Evolutionary conservation across 768 basidiomycete species (phyloP).

Genomic region (Asterophora parasitica): DNA sequence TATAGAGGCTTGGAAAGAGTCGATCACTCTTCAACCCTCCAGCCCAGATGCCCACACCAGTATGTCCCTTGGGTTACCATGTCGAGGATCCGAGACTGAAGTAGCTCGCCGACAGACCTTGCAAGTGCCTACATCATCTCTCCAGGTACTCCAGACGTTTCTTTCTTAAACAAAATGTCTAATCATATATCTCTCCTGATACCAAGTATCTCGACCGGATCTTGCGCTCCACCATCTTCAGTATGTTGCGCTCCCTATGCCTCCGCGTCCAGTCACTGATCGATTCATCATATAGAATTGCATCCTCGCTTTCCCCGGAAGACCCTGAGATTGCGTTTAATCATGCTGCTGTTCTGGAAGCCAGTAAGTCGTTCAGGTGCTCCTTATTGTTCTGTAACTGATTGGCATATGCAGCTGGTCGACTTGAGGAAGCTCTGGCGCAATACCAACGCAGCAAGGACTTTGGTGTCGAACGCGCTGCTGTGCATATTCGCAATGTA

Average conservation of each 20-base stretch:
- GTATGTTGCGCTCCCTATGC: conserved; percentile 37
- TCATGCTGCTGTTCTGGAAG: conserved; percentile 86
- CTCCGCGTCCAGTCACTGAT: conserved; percentile 24
- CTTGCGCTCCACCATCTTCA: conserved; percentile 81
- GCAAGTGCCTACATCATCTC: conserved; percentile 89
- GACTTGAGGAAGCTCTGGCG: conserved; percentile 73
- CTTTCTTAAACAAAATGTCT: conserved; percentile 8
- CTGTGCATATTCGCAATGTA: conserved; percentile 81
- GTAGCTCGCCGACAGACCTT: conserved; percentile 48
- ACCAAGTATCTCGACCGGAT: conserved; percentile 69
- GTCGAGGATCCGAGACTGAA: conserved; percentile 13
- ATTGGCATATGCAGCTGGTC: conserved; percentile 50
- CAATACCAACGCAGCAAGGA: conserved; percentile 79
- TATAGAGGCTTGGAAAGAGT: conserved; percentile 82
- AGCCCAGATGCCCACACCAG: conserved; percentile 88
- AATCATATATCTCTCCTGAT: conserved; percentile 2
- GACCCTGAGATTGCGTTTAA: conserved; percentile 93
- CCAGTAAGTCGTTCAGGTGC: conserved; percentile 48
- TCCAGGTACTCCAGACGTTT: conserved; percentile 26
- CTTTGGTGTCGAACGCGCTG: conserved; percentile 76
- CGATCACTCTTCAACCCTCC: conserved; percentile 73
- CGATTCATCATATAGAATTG: conserved; percentile 53
- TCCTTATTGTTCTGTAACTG: conserved; percentile 19
- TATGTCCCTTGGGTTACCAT: conserved; percentile 32
- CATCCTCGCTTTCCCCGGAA: conserved; percentile 77